Percentiles rank a stretch among this genome's conserved stretches.
These are phyloP conservation scores for Trichosporon sp. DNA, from an alignment of 1,284 basidiomycete species.

Conservation along the genomic window DNA sequence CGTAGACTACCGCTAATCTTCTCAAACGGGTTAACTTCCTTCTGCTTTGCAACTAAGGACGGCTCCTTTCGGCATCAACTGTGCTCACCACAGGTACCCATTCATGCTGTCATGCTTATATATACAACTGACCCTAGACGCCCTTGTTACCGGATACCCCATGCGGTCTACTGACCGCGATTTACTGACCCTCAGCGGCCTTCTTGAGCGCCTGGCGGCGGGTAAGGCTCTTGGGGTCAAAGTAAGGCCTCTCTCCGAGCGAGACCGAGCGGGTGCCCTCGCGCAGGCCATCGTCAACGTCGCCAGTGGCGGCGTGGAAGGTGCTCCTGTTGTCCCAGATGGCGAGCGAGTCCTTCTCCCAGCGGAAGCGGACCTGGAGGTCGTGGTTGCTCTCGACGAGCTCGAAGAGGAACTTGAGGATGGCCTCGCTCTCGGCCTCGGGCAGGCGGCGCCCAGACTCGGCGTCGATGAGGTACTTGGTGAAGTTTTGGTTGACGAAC, in stretches of 20 bases:
- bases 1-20: too few relatives aligned
- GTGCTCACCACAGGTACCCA: neutral
- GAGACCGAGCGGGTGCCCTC: constrained; percentile 59
- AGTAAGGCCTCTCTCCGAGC: constrained; percentile 61
- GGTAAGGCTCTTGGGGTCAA: constrained; percentile 36
- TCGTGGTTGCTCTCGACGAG: constrained; percentile 55
- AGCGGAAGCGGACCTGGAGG: constrained; percentile 56
- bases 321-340: constrained; percentile 47
- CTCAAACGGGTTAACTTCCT: too few relatives aligned
- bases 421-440: constrained; percentile 53
- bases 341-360: constrained; percentile 46
- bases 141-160: neutral
- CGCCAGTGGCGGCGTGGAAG: constrained; percentile 33
- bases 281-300: constrained; percentile 51
- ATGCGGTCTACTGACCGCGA: too few relatives aligned
- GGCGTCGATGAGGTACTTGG: constrained; percentile 52
- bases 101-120: neutral
- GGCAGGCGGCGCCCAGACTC: constrained; percentile 49
- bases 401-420: constrained; percentile 49
- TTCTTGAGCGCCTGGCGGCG: constrained; percentile 21
- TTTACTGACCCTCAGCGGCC: constrained; percentile 1
- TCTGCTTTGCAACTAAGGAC: neutral
- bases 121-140: neutral
- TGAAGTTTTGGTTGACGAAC: constrained; percentile 63
- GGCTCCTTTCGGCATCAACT: neutral